Evolutionary conservation across 495 filamentous ascomycete species (phyloP).

Genomic region (Penicillium dipodomyicola): DNA sequence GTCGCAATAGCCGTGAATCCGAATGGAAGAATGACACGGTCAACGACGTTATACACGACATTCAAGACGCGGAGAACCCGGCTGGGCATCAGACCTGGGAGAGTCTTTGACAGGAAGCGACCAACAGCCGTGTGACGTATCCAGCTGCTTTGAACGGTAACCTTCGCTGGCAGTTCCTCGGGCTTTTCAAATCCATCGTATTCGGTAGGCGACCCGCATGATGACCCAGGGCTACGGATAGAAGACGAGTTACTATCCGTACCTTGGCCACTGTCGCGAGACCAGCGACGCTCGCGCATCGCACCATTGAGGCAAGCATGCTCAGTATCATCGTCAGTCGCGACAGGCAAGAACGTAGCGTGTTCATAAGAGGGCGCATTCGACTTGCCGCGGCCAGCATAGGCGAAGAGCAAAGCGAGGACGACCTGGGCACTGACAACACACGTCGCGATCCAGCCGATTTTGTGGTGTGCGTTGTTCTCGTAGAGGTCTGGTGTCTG

Average conservation of each 20-base stretch:
- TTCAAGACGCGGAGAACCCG: slow-evolving; percentile 57
- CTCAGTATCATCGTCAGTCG: slow-evolving; percentile 64
- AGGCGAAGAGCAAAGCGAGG: slow-evolving; percentile 61
- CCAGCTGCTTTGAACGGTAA: slow-evolving; percentile 40
- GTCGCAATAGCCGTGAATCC: slow-evolving; percentile 63
- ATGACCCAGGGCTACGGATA: slow-evolving; percentile 61
- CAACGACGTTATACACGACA: slow-evolving; percentile 58
- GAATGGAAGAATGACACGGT: slow-evolving; percentile 60
- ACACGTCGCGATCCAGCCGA: slow-evolving; percentile 84
- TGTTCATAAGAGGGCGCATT: slow-evolving; percentile 33
- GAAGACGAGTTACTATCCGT: slow-evolving; percentile 72
- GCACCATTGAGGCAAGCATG: slow-evolving; percentile 46
- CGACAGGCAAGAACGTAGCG: slow-evolving; percentile 63
- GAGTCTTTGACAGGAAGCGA: slow-evolving; percentile 43
- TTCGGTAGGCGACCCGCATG: slow-evolving; percentile 53
- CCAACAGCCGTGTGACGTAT: slow-evolving; percentile 46
- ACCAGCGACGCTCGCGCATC: slow-evolving; percentile 60
- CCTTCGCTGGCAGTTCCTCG: slow-evolving; percentile 43
- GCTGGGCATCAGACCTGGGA: slow-evolving; percentile 58
- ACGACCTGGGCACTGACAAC: slow-evolving; percentile 65
- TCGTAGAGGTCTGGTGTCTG: slow-evolving; percentile 85
- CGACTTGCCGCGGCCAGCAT: slow-evolving; percentile 40
- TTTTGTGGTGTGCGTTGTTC: slow-evolving; percentile 82
- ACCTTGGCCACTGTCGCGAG: slow-evolving; percentile 85
- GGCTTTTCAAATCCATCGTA: slow-evolving; percentile 53